Conservation (phyloP, 345 rosid species). For the Gossypium anomalum region DNA sequence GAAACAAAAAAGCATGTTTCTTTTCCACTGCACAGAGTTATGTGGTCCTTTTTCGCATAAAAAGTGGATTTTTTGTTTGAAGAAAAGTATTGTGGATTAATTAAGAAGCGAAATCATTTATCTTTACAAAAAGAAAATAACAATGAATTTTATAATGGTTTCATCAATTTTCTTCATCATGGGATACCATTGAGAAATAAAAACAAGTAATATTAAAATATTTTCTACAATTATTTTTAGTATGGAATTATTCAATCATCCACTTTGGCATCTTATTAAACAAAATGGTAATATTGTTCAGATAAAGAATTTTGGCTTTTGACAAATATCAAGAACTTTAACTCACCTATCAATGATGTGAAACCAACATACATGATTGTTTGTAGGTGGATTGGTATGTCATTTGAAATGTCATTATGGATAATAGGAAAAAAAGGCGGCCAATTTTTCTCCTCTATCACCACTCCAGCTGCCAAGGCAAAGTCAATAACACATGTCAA, state of each 20-base stretch:
- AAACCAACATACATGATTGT: constrained; percentile 81
- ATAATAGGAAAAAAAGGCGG: constrained; percentile 90
- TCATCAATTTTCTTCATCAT: not conserved
- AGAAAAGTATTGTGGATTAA: not conserved
- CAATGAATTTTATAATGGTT: not conserved
- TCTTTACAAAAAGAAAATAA: not conserved
- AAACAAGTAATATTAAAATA: not conserved
- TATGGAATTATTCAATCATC: not conserved
- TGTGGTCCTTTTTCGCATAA: not conserved
- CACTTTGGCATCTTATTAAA: not conserved
- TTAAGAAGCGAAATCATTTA: not conserved
- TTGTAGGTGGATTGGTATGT: constrained; percentile 93
- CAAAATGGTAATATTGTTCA: not conserved
- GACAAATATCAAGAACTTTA: not conserved
- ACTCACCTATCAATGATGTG: constrained; percentile 80
- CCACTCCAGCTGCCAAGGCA: constrained; percentile 77
- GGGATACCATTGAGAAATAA: not conserved
- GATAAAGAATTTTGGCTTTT: not conserved
- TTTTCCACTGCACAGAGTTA: too few relatives aligned
- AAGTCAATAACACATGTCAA: constrained; percentile 18
- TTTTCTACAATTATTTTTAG: not conserved
- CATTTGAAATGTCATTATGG: constrained; percentile 89
- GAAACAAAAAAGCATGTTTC: not conserved
- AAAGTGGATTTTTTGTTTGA: not conserved
- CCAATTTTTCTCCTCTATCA: constrained; percentile 93